phyloP scores from a whole-genome alignment of 2,329 filamentous ascomycete species.

The Aspergillus sp. region DNA sequence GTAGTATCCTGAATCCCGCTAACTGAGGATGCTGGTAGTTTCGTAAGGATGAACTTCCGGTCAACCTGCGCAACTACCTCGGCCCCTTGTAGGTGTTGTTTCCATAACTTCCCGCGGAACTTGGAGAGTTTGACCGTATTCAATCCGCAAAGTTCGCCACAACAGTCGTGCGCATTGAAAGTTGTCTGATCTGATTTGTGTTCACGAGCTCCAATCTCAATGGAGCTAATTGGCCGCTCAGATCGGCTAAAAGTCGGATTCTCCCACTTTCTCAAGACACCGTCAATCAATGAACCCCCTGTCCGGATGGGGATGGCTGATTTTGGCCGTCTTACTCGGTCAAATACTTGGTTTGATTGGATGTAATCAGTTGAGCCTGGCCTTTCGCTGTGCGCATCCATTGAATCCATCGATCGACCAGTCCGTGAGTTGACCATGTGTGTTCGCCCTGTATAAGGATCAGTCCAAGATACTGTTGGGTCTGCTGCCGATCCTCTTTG shows the following conservation, averaged over 20 bases:
- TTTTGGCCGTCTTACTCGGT: conserved; percentile 9
- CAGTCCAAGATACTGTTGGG: conserved; percentile 46
- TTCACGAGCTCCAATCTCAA: conserved; percentile 19
- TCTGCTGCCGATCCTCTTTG: conserved; percentile 3
- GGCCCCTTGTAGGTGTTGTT: conserved; percentile 52
- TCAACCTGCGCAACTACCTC: conserved; percentile 77
- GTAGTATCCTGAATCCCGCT: neutral
- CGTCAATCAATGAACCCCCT: conserved; percentile 51
- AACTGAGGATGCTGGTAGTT: conserved; percentile 36
- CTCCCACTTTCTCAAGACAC: conserved; percentile 59
- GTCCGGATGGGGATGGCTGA: conserved; percentile 9
- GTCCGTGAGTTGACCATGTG: conserved; percentile 29
- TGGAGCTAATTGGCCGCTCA: conserved; percentile 37
- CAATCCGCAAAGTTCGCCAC: conserved; percentile 15
- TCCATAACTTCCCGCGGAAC: conserved; percentile 49
- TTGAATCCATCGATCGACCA: conserved; percentile 23
- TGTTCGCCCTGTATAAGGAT: conserved; percentile 48
- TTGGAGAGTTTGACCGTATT: conserved; percentile 19
- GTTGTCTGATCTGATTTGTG: conserved; percentile 8
- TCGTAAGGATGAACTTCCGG: conserved; percentile 76
- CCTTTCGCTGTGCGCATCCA: conserved; percentile 3
- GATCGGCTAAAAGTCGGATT: conserved; percentile 65
- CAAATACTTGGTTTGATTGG: conserved; percentile 2
- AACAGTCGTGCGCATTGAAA: conserved; percentile 13
- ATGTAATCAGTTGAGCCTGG: conserved; percentile 13